Base-by-base conservation (phyloP, 2,329 filamentous ascomycete species). In the Colletotrichum truncatum region DNA sequence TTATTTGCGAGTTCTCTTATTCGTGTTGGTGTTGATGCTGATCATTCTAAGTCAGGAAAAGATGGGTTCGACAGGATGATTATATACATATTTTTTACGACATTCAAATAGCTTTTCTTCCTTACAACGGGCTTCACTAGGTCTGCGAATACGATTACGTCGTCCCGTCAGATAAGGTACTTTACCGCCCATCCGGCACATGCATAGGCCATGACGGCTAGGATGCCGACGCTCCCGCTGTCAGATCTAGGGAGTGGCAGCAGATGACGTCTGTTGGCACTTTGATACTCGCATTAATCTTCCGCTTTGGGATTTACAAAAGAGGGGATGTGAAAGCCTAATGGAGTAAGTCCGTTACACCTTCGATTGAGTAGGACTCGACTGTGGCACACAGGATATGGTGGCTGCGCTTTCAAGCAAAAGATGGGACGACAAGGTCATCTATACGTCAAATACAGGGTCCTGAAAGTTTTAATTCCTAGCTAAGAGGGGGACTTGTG, bases 71-170 rank as follows among this genome's bases (percentile, higher is more conserved):
- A 12, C 26, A 12, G 16, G 28, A 10, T 25, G 11, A 34, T 12
- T 38, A 46, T 57, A 57, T 57, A 57, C 14, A 48, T 6, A 3
- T n/a, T 52, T 52, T 23, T 36, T n/a, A 26, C 48, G 30, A 21
- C 48, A 14, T 23, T 16, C 21, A 14, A 6, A 25, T 21, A 6
- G 28, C 18, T 4, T 6, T 43, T 7, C n/a, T 56, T 39, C 12
- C 26, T 4, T 16, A 9, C 10, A 14, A 45, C 25, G 34, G 21
- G 18, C 25, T 23, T 34, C 10, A 34, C 12, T 56, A n/a, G n/a
- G n/a, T 46, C 53, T 36, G 41, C 54, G 41, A 57, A 57, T 57
- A 57, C 54, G 54, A 57, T 48, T 36, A 48, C 54, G 54, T 48
- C 21, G 26, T 23, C 30, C 30, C 43, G 9, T 23, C 14, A 38